Percentiles rank a stretch among this genome's conserved stretches.
phyloP scores from a whole-genome alignment of 164 flowering plant species.

The Houttuynia cordata region DNA sequence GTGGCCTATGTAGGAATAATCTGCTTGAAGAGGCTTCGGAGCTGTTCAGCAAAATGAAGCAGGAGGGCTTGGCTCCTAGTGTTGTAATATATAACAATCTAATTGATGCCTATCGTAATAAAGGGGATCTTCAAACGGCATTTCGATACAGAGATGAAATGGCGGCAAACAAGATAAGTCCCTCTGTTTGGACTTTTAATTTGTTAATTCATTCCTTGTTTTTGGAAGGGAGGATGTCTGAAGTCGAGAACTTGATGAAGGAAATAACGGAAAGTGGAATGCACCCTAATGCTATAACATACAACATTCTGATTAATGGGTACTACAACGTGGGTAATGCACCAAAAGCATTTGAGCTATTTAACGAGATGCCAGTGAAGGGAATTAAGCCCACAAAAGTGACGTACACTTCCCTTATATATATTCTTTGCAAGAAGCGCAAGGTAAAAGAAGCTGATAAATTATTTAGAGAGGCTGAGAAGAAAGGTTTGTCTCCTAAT shows the following conservation, averaged over 20 bases:
- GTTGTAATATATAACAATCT: slow-evolving; percentile 53
- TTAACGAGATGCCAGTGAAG: slow-evolving; percentile 48
- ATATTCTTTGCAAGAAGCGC: slow-evolving; percentile 40
- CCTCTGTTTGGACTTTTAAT: slow-evolving; percentile 61
- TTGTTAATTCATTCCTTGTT: slow-evolving; percentile 55
- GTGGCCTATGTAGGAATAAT: slow-evolving; percentile 53
- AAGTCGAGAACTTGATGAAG: slow-evolving; percentile 43
- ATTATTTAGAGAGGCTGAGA: slow-evolving; percentile 31
- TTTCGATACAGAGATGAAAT: slow-evolving; percentile 55
- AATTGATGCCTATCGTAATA: slow-evolving; percentile 68
- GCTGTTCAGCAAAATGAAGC: slow-evolving; percentile 39
- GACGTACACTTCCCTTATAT: slow-evolving; percentile 70
- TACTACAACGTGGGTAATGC: slow-evolving; percentile 50
- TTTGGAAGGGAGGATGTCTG: slow-evolving; percentile 39
- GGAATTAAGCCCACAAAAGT: slow-evolving; percentile 44
- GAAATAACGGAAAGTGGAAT: slow-evolving; percentile 49
- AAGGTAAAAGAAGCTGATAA: slow-evolving; percentile 68
- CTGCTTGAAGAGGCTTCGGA: slow-evolving; percentile 49
- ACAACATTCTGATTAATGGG: slow-evolving; percentile 74
- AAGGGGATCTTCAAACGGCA: slow-evolving; percentile 46
- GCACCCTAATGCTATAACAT: slow-evolving; percentile 49
- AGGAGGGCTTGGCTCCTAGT: slow-evolving; percentile 37
- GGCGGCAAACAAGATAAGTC: slow-evolving; percentile 41
- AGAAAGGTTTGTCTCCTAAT: slow-evolving; percentile 52
- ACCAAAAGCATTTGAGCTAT: slow-evolving; percentile 50